Conservation (phyloP, 140 eudicot genomes). For the Anethum foeniculum region DNA sequence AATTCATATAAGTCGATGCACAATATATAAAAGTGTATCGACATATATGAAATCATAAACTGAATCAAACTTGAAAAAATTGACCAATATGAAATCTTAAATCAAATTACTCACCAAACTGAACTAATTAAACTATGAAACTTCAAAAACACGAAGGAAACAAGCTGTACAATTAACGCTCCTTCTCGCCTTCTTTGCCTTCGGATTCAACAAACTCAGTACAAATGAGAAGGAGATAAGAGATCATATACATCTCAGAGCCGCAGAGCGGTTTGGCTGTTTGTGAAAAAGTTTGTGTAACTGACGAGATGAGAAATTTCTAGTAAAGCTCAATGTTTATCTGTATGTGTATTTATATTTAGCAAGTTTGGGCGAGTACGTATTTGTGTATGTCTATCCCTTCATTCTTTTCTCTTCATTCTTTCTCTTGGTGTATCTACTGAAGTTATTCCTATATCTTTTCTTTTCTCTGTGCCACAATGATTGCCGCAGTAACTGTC, state of each 20-base stretch:
- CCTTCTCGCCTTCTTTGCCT: constrained; percentile 17
- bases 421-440: too few relatives aligned
- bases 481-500: not conserved
- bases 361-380: not conserved
- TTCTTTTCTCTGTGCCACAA: not conserved
- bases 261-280: not conserved
- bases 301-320: not conserved
- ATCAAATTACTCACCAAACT: too few relatives aligned
- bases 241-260: constrained; percentile 12
- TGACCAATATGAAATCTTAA: too few relatives aligned
- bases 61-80: too few relatives aligned
- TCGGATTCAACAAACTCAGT: constrained; percentile 18
- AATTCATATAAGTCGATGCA: too few relatives aligned
- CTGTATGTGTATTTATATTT: not conserved
- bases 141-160: not conserved
- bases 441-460: not conserved
- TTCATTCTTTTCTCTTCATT: not conserved
- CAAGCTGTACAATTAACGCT: too few relatives aligned
- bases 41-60: too few relatives aligned
- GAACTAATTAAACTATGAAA: not conserved
- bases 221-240: not conserved
- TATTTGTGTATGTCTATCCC: not conserved
- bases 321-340: not conserved
- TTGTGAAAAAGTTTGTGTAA: not conserved
- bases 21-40: too few relatives aligned